These are phyloP conservation scores for Erodium texanum DNA, from an alignment of 441 rosid genomes.

Conservation along the genomic window DNA sequence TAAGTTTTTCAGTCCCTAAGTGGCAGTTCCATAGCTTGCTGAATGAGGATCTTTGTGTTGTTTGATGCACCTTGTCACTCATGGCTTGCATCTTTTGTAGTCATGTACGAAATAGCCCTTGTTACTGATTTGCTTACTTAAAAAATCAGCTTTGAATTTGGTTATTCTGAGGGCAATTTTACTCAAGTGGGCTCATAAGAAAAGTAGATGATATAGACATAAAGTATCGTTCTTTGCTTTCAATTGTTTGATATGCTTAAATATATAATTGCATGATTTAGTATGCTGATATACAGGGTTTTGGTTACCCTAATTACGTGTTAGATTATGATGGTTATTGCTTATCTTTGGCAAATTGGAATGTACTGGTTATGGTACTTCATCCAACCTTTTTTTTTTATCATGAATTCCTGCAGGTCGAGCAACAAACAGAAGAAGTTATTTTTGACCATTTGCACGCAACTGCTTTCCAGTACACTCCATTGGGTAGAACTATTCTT, in stretches of 20 bases:
- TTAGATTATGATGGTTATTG: not conserved
- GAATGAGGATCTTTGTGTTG: not conserved
- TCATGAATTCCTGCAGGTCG: constrained; percentile 48
- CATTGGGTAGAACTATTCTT: constrained; percentile 90
- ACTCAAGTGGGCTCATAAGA: not conserved
- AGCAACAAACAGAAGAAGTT: constrained; percentile 93
- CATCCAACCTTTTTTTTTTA: not conserved
- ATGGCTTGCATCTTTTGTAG: not conserved
- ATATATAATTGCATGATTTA: not conserved
- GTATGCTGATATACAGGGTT: not conserved
- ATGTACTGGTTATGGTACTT: not conserved
- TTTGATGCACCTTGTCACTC: not conserved
- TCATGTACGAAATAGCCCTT: not conserved
- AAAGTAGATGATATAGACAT: not conserved
- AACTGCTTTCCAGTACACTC: constrained; percentile 93
- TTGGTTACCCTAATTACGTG: not conserved
- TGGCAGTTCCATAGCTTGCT: not conserved
- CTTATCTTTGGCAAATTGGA: not conserved
- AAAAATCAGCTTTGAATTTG: not conserved
- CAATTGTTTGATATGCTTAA: not conserved
- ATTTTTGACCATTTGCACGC: constrained; percentile 97
- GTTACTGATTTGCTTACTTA: not conserved
- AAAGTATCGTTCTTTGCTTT: not conserved
- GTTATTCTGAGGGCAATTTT: not conserved
- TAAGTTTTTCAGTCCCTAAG: not conserved